Percentiles rank a stretch among this genome's conserved stretches.
Conservation (phyloP, 2,329 filamentous ascomycete species). For the Triangularia verruculosa region DNA sequence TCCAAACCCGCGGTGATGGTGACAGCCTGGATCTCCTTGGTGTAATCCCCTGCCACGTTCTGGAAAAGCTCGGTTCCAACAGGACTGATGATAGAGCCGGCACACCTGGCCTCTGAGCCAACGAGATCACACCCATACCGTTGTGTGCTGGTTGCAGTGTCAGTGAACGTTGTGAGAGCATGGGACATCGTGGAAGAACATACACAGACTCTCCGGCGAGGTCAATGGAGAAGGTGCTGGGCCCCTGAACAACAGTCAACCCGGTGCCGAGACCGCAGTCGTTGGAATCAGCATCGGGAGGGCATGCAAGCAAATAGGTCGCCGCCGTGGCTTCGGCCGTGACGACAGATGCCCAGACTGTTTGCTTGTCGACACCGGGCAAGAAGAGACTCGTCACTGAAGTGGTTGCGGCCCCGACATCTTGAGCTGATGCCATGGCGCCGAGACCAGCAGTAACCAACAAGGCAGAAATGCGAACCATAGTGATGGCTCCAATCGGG, state of each 20-base stretch:
- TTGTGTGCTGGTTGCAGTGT: constrained; percentile 4
- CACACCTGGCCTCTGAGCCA: constrained; percentile 5
- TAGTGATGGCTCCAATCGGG: constrained; percentile 1
- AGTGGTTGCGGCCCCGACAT: constrained; percentile 14
- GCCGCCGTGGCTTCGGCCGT: constrained; percentile 27
- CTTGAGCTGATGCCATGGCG: constrained; percentile 6
- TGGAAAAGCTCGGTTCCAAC: background rate
- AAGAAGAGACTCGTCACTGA: constrained; percentile 23
- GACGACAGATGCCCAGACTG: constrained; percentile 28
- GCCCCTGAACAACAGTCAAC: constrained; percentile 23
- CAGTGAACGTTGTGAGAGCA: background rate
- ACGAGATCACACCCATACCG: constrained; percentile 19
- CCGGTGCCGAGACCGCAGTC: constrained; percentile 25
- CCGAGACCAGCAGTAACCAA: constrained; percentile 17
- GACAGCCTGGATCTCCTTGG: constrained; percentile 19
- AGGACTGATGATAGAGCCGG: background rate
- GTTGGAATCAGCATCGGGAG: constrained; percentile 13
- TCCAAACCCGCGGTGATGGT: constrained; percentile 21
- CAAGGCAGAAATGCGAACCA: constrained; percentile 15
- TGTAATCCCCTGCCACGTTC: background rate
- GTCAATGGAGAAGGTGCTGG: constrained; percentile 21
- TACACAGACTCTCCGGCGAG: constrained; percentile 11
- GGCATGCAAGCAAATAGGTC: constrained; percentile 25
- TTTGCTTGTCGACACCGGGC: constrained; percentile 17
- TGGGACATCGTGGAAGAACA: background rate